Base-by-base conservation (phyloP, 371 early-diverging fungal species). In the Mortierella polycephala region DNA sequence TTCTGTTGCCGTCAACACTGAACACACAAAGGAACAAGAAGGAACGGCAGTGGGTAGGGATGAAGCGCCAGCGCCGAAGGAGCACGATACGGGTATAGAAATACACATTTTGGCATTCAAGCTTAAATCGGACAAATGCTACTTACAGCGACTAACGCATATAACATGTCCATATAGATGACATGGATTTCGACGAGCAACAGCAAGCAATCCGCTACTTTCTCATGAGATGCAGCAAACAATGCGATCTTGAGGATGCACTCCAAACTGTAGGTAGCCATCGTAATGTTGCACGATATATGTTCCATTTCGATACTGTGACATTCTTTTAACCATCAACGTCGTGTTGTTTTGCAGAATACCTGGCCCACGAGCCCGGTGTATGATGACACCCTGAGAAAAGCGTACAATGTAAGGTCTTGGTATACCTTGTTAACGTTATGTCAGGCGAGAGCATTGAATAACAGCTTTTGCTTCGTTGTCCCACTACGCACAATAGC, bases 341-440 rank as follows among this genome's bases (percentile, higher is more conserved):
- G 8, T 60, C n/a, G 18, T 53, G 23, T n/a, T 51, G 20, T 13
- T 23, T 40, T 8, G 42, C 20, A 74, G 75, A 58, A 56, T 14
- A 12, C 60, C 5, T 75, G 75, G 75, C 66, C 66, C 18, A 75
- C 75, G 11, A 64, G 57, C 23, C 69, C 75, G 7, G 7, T 62
- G 7, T 75, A 75, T 44, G 50, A 75, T 18, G 23, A 64, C 2
- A 41, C 41, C 0, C 54, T 74, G 23, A 60, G 50, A 23, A 12
- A 58, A 16, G 69, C 65, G 4, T 74, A 64, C 57, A 50, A 52
- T 11, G 74, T 74, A 58, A 14, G 58, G 37, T 6, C 37, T 23
- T 42, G 42, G 16, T 14, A 9, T 7, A 54, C 18, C 11, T 18
- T 54, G 20, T 54, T 20, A 52, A 18, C 3, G 2, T 20, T 1